Base-by-base conservation (phyloP, 257 asterid species). In the Primulina huaijiensis region DNA sequence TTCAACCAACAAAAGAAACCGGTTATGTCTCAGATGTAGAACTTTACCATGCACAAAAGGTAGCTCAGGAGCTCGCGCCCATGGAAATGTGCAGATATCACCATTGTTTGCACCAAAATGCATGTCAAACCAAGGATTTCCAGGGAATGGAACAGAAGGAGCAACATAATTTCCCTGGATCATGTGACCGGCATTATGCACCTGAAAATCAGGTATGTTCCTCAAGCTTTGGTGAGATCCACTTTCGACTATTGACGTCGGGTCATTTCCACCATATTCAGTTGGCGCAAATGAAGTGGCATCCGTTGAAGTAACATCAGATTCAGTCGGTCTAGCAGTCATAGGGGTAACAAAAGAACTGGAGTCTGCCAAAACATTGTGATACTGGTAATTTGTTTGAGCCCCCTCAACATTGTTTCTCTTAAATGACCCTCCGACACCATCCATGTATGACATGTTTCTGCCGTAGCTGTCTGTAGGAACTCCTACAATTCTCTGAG, bases 91-190 rank as follows among this genome's bases (percentile, higher is more conserved):
- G 76, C 81, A 85, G 70, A 71, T 21, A 31, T 86, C 95, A 65
- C 95, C 78, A 67, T 68, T 74, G 70, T 79, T 84, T 46, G 81
- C 72, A 35, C 83, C 79, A 34, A 74, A 76, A 55, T 82, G 89
- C 82, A 82, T 55, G 69, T 82, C 92, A 79, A 89, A 59, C 94
- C 94, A 86, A 70, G 90, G 88, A 76, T 81, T 74, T 20, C 87
- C 85, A 17, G 89, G 89, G 67, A 82, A 68, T 58, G 75, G 96
- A 77, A 81, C 79, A 11, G 88, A 82, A 16, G 78, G 90, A 60
- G 78, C 82, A 59, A 71, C 83, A 80, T 80, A 86, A 74, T 71
- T 89, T 73, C 92, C 95, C 73, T 75, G 95, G 66, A 76, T 69
- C 69, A 84, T 68, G 69, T 76, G 77, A 77, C 82, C 75, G 20